These are phyloP conservation scores for Aeminium ludgeri DNA, from an alignment of 495 filamentous ascomycete genomes.

Conservation along the genomic window DNA sequence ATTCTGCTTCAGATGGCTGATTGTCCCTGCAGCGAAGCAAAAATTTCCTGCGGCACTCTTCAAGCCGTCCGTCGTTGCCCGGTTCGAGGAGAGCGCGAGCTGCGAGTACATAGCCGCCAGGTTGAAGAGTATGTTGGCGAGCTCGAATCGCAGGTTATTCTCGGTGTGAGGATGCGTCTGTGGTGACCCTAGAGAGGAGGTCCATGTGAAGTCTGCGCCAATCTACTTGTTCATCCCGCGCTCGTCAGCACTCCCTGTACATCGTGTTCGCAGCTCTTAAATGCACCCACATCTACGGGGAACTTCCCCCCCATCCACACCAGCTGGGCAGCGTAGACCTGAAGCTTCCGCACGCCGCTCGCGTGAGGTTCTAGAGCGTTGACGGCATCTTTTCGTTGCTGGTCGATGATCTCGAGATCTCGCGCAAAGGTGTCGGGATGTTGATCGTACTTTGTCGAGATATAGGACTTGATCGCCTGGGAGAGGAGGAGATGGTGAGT, in stretches of 20 bases:
- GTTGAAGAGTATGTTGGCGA: conserved; percentile 86
- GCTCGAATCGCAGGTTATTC: conserved; percentile 89
- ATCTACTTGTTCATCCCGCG: conserved; percentile 38
- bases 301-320: conserved; percentile 93
- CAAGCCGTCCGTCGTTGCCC: conserved; percentile 65
- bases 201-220: conserved; percentile 91
- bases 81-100: conserved; percentile 65
- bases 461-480: conserved; percentile 80
- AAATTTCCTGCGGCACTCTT: conserved; percentile 85
- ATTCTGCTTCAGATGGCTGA: conserved; percentile 58
- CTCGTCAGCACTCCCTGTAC: neutral
- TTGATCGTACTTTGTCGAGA: conserved; percentile 96
- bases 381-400: conserved; percentile 62
- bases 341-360: conserved; percentile 76
- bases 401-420: conserved; percentile 76
- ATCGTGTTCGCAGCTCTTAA: neutral
- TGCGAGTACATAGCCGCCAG: conserved; percentile 86
- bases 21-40: conserved; percentile 71
- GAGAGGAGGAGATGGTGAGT: conserved; percentile 62
- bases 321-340: conserved; percentile 78
- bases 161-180: conserved; percentile 58
- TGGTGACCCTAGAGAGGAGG: conserved; percentile 81
- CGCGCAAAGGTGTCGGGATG: conserved; percentile 93
- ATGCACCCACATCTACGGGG: conserved; percentile 65
- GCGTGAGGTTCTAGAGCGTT: conserved; percentile 76